Base-by-base conservation (phyloP, 2,329 filamentous ascomycete genomes). In the Cladophialophora yegresii region DNA sequence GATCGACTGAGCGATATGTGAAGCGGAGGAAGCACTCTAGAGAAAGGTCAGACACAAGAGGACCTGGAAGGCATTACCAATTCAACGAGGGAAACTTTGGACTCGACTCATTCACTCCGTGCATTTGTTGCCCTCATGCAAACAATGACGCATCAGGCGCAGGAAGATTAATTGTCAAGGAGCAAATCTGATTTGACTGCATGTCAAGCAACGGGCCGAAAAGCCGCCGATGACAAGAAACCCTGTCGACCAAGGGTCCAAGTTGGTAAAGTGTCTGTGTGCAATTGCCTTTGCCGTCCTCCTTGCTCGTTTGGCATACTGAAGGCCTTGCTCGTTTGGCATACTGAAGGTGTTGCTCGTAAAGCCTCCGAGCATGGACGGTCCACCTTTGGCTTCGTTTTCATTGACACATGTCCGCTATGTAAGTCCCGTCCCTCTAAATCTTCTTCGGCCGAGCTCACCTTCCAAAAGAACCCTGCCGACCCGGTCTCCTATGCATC, bases 381-480 rank as follows among this genome's bases (percentile, higher is more conserved):
- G 79, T 62, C 72, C 74, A 61, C 87, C 90, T 47, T 82, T 98
- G 63, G 92, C 93, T 58, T 98, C 93, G 26, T 85, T 99, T 66
- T 96, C 93, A 58, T 81, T 99, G 71, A 98, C 95, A 10, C 93
- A 98, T 80, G 93, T 98, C 71, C 91, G 95, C 81, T 98, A 98
- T 83, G 93, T 96, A 80, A 74, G 86, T 51, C 23, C 7, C 23
- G 30, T 45, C 30, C 16, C 54, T 49, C 28, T 58, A 33, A 53
- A n/a, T n/a, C 36, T 22, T 9, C 28, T 10, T 8, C 16, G 10
- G 30, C 28, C n/a, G 23, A 32, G 51, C 55, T 54, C 26, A 63
- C 73, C 20, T 20, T 13, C 12, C 3, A 50, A 32, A 16, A 96
- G 92, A 91, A 98, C 79, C 92, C 96, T 4, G 79, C 87, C 66